Conservation (phyloP, 345 rosid species). For the Eucalyptus regnans region DNA sequence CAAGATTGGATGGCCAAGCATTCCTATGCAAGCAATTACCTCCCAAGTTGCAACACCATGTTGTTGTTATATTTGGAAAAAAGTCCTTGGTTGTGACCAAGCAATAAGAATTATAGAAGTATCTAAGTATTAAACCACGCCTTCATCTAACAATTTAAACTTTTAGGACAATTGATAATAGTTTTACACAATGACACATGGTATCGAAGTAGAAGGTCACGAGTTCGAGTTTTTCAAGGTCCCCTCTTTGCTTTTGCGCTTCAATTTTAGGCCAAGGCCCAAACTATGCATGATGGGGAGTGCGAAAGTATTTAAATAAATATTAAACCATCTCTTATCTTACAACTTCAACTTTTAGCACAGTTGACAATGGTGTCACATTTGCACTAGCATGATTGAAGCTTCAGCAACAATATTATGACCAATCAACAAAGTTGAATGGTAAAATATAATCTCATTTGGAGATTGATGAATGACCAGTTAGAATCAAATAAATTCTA, state of each 20-base stretch:
- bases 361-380: background rate
- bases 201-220: background rate
- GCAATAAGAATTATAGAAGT: background rate
- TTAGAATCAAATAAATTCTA: background rate
- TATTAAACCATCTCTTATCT: background rate
- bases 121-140: background rate
- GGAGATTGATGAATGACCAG: background rate
- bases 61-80: background rate
- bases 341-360: background rate
- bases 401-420: background rate
- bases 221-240: background rate
- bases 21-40: background rate
- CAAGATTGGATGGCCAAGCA: background rate
- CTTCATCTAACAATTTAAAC: background rate
- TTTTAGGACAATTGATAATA: background rate
- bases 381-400: background rate
- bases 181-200: background rate
- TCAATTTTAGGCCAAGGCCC: background rate
- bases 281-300: background rate
- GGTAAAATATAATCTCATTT: background rate
- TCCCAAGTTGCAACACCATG: background rate
- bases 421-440: background rate
- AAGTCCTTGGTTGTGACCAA: background rate
- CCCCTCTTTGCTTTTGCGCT: background rate
- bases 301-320: background rate